These are phyloP conservation scores for Ganoderma leucocontextum DNA, from an alignment of 1,284 basidiomycete species.

Conservation along the genomic window DNA sequence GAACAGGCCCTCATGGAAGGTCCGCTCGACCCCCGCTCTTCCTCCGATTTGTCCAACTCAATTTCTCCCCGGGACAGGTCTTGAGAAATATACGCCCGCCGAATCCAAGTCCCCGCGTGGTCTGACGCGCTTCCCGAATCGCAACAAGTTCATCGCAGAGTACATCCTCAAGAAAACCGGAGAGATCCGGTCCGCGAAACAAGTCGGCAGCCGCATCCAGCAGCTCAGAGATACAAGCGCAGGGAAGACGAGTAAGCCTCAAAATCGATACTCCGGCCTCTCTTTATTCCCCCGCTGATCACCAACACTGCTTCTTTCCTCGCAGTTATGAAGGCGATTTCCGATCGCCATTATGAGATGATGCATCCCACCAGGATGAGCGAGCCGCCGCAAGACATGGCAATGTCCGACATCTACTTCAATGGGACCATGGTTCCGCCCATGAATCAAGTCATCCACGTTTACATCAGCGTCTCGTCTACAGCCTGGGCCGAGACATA, in stretches of 20 bases:
- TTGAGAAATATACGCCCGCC: conserved; percentile 73
- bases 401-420: conserved; percentile 18
- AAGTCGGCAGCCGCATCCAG: conserved; percentile 77
- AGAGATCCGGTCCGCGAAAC: conserved; percentile 70
- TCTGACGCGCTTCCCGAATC: conserved; percentile 75
- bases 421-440: conserved; percentile 19
- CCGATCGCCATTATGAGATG: conserved; percentile 45
- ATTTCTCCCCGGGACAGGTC: conserved; percentile 46
- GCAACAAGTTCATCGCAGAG: conserved; percentile 78
- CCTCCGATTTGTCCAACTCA: not conserved
- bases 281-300: conserved; percentile 14
- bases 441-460: conserved; percentile 34
- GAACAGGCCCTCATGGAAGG: conserved; percentile 77
- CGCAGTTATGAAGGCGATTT: conserved; percentile 45
- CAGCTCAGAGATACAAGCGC: conserved; percentile 74
- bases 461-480: conserved; percentile 64
- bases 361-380: conserved; percentile 35
- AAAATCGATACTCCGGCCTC: conserved; percentile 5
- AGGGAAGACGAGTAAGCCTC: conserved; percentile 66
- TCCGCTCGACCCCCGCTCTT: conserved; percentile 32
- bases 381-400: conserved; percentile 19
- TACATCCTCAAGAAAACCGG: conserved; percentile 71
- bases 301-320: conserved; percentile 9
- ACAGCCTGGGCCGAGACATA: conserved; percentile 19
- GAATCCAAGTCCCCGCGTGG: conserved; percentile 73